Evolutionary conservation across 768 basidiomycete species (phyloP), one percentile per base, ranked within the genome.

Genomic region (Austroboletus festivus): DNA sequence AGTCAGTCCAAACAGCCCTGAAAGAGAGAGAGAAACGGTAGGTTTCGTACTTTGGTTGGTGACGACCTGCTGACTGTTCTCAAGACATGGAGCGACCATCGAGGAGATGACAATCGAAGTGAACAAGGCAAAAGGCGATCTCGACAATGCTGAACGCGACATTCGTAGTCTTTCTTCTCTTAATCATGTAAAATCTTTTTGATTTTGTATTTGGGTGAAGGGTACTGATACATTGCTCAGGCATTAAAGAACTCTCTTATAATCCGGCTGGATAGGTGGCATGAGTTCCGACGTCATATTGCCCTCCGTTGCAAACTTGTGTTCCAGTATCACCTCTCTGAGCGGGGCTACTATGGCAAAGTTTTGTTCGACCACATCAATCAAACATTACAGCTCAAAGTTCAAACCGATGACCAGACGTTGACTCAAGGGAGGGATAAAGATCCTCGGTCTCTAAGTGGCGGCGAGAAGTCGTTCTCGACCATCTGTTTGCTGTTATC

Each of bases 401-500:
- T 93, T 10, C 85, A 87, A 72, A 93, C 90, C 9, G 89, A 93
- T 46, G 90, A 93, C 55, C 82, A 85, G 58, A 71, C 76, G 13
- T 71, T 73, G 24, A 83, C 83, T 0, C 83, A 85, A 64, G 77
- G 72, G 4, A 73, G 78, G 28, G 88, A 91, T 57, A 92, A 92
- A 66, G 89, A 93, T 60, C 87, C 92, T 4, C 83, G 83, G 31
- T 86, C 87, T 24, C 74, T 94, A 16, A 91, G 89, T 55, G 94
- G 94, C 40, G 94, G 95, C 33, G 95, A 98, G 67, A 95, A 96
- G 68, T 94, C 91, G 7, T 99, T 96, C 70, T 89, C 93, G 6
- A 98, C 95, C 1, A 92, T 97, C 53, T 94, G 93, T 57, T 68
- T 99, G 44, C 72, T 99, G 40, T 72, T 98, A n/a, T 85, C 96